Conservation (phyloP, 257 asterid species). For the Echites panduratus region DNA sequence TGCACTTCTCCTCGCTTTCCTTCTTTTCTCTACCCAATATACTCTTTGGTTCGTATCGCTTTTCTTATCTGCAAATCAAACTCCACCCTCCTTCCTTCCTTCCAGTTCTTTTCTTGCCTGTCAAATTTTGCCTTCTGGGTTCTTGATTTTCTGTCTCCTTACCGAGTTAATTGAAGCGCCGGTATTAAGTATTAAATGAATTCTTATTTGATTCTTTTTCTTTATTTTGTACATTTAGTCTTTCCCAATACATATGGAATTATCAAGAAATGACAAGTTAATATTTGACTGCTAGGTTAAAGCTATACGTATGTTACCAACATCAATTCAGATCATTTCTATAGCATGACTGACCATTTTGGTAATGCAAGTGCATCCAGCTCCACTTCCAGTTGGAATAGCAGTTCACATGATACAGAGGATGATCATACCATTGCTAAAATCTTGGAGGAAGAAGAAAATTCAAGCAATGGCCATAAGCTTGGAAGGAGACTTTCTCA, state of each 20-base stretch:
- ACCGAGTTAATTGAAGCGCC: neutral
- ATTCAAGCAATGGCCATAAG: constrained; percentile 32
- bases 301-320: neutral
- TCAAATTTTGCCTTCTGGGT: neutral
- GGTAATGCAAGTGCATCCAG: constrained; percentile 47
- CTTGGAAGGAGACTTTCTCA: constrained; percentile 91
- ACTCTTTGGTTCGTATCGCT: neutral
- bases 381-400: constrained; percentile 67
- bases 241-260: neutral
- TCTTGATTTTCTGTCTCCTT: neutral
- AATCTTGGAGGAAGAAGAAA: constrained; percentile 70
- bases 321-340: neutral
- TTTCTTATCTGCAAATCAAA: constrained; percentile 5
- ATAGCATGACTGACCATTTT: constrained; percentile 36
- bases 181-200: neutral
- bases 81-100: neutral
- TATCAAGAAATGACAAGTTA: neutral
- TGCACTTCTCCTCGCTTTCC: neutral
- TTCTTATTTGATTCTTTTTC: neutral
- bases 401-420: constrained; percentile 73
- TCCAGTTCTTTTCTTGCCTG: neutral
- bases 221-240: constrained; percentile 1
- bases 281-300: constrained; percentile 5
- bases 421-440: constrained; percentile 90
- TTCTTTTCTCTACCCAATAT: neutral